These are phyloP conservation scores for Chaetomium olivaceum DNA, from an alignment of 2,329 filamentous ascomycete genomes.

Conservation along the genomic window DNA sequence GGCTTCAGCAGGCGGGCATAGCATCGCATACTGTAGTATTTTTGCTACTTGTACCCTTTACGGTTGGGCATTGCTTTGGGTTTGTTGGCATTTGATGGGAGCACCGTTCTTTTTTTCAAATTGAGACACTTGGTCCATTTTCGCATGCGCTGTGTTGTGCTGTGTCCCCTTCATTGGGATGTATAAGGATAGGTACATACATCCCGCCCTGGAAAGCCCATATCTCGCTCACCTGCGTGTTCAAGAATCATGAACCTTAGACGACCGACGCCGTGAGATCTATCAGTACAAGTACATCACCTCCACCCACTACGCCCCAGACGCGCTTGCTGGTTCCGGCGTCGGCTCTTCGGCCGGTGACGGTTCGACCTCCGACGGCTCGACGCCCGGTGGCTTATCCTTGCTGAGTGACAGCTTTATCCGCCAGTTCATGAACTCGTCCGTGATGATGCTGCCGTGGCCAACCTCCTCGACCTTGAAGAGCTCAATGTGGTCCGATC, in stretches of 20 bases:
- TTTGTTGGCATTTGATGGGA: neutral
- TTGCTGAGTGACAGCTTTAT: conserved; percentile 51
- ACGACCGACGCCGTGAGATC: conserved; percentile 15
- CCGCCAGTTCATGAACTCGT: conserved; percentile 75
- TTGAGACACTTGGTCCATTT: neutral
- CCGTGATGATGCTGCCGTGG: conserved; percentile 73
- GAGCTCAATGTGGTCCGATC: conserved; percentile 68
- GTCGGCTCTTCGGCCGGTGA: neutral
- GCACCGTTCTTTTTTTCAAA: neutral
- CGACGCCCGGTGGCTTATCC: conserved; percentile 14
- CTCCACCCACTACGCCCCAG: neutral
- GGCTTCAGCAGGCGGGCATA: neutral
- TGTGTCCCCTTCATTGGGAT: neutral
- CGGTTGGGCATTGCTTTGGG: conserved; percentile 1
- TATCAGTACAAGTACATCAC: conserved; percentile 1
- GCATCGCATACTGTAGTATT: conserved; percentile 18
- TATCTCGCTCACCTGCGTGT: neutral
- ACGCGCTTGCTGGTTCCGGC: neutral
- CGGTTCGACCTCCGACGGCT: neutral
- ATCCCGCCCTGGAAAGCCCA: neutral
- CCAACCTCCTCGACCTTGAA: conserved; percentile 72
- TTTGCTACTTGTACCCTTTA: conserved; percentile 10
- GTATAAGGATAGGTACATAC: neutral
- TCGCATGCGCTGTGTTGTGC: neutral
- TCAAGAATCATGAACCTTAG: neutral